Conservation (phyloP, 495 filamentous ascomycete species). For the Neurospora tetraspora region DNA sequence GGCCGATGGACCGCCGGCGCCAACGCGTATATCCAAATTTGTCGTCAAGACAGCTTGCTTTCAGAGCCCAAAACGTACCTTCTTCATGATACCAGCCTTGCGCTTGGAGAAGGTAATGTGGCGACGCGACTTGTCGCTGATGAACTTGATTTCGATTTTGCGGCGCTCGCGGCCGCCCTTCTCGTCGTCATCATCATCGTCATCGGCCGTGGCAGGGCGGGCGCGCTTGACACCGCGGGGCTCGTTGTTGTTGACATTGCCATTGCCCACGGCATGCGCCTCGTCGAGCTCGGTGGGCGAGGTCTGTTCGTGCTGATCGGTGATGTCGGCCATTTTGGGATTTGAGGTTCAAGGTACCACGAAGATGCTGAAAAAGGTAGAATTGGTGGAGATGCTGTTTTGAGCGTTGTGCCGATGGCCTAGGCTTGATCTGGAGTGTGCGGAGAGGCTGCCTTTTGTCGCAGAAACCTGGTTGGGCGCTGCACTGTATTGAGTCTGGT, state of each 20-base stretch:
- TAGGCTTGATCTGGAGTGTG: constrained; percentile 49
- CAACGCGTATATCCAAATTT: neutral
- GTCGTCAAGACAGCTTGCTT: neutral
- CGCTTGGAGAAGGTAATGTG: constrained; percentile 99
- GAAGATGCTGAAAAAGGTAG: constrained; percentile 32
- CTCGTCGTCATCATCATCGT: constrained; percentile 97
- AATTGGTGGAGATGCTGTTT: constrained; percentile 46
- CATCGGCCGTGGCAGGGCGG: constrained; percentile 73
- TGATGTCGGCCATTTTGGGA: constrained; percentile 48
- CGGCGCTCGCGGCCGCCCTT: constrained; percentile 96
- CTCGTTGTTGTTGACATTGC: constrained; percentile 47
- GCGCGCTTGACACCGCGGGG: constrained; percentile 81
- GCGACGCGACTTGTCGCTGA: constrained; percentile 98
- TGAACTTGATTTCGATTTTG: constrained; percentile 99
- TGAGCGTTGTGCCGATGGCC: constrained; percentile 48
- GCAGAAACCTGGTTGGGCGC: constrained; percentile 44
- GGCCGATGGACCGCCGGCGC: neutral
- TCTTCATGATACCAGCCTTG: constrained; percentile 99
- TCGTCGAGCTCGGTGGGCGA: constrained; percentile 53
- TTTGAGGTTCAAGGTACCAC: constrained; percentile 37
- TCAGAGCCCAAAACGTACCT: constrained; percentile 51
- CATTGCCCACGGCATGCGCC: constrained; percentile 52
- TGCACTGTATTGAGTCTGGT: constrained; percentile 45
- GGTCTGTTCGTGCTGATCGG: constrained; percentile 49
- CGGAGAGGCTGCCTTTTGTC: constrained; percentile 42